phyloP scores from a whole-genome alignment of 1,139 yeast genomes.

The Starmera stellimalicola region DNA sequence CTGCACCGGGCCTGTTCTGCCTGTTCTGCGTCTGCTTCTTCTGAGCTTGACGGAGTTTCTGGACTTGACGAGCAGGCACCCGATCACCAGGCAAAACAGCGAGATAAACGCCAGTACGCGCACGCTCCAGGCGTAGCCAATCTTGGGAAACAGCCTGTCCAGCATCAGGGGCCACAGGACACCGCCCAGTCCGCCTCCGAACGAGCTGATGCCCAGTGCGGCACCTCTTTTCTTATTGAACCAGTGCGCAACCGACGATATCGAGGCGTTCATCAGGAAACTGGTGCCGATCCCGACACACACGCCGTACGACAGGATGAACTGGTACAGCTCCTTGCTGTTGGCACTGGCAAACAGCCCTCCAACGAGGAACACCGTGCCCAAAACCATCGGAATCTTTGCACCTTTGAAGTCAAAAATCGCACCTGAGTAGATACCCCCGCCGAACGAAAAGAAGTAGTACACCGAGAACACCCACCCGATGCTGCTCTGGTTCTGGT shows the following conservation, averaged over 20 bases:
- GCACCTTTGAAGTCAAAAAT: conserved; percentile 52
- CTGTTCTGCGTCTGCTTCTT: conserved; percentile 2
- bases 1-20: conserved; percentile 1
- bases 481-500: conserved; percentile 33
- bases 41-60: conserved; percentile 19
- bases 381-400: conserved; percentile 31
- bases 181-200: conserved; percentile 60
- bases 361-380: conserved; percentile 34
- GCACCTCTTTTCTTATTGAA: conserved; percentile 44
- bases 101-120: conserved; percentile 45
- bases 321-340: conserved; percentile 44
- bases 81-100: conserved; percentile 26
- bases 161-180: conserved; percentile 48
- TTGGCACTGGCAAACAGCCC: conserved; percentile 48
- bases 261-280: conserved; percentile 46
- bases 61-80: conserved; percentile 35
- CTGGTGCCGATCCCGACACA: conserved; percentile 50
- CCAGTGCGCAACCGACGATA: conserved; percentile 57
- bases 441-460: conserved; percentile 44
- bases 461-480: conserved; percentile 61
- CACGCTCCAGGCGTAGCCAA: conserved; percentile 58
- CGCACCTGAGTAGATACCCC: conserved; percentile 54
- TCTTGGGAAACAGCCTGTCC: conserved; percentile 31
- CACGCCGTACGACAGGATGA: conserved; percentile 48
- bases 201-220: conserved; percentile 48